These are phyloP conservation scores for Ampelomyces quisqualis DNA, from an alignment of 2,329 filamentous ascomycete species.

Conservation along the genomic window DNA sequence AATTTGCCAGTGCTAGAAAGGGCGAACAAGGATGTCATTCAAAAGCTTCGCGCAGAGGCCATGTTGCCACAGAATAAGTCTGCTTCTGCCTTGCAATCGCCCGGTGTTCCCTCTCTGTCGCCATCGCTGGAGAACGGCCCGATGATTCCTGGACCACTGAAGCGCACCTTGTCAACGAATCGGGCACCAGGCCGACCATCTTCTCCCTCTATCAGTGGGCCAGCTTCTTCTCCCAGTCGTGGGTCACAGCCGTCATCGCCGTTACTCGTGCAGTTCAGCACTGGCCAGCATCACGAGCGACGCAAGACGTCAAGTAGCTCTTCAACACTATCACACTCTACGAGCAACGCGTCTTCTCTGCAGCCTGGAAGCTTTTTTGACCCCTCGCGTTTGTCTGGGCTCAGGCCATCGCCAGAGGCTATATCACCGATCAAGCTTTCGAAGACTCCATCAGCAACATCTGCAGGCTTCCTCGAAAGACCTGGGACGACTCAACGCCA, in stretches of 20 bases:
- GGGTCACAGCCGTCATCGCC: constrained; percentile 84
- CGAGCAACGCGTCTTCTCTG: constrained; percentile 59
- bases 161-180: constrained; percentile 78
- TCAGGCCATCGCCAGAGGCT: constrained; percentile 54
- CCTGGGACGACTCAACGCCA: constrained; percentile 42
- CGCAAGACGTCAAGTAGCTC: constrained; percentile 91
- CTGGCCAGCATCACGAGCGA: constrained; percentile 76
- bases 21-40: constrained; percentile 97
- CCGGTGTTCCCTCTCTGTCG: constrained; percentile 52
- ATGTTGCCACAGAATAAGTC: constrained; percentile 66
- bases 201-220: constrained; percentile 80
- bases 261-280: constrained; percentile 93
- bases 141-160: constrained; percentile 73
- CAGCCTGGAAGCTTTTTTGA: constrained; percentile 74
- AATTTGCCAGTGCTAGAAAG: constrained; percentile 95
- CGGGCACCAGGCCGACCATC: constrained; percentile 72
- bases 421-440: constrained; percentile 56
- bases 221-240: constrained; percentile 83
- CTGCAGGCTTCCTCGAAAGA: constrained; percentile 48
- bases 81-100: constrained; percentile 45
- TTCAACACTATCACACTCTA: constrained; percentile 79
- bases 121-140: constrained; percentile 84
- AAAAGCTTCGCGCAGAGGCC: constrained; percentile 90
- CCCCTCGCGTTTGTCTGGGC: constrained; percentile 59
- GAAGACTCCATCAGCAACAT: constrained; percentile 49